Evolutionary conservation across 441 rosid genomes (phyloP).

Genomic region (Gossypium gossypioides): DNA sequence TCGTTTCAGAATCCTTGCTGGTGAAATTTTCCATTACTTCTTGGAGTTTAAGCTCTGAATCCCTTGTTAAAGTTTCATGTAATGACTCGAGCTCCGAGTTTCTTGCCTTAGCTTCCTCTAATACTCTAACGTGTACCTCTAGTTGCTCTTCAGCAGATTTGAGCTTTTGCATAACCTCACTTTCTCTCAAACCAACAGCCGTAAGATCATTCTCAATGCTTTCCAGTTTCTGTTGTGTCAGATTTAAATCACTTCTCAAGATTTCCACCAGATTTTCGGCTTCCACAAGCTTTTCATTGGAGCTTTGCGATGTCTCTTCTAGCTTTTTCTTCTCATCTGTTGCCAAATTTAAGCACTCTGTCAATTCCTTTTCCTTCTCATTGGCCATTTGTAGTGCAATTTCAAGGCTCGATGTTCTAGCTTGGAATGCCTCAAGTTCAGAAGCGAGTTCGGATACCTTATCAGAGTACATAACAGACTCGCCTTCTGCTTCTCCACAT

Average conservation of each 20-base stretch:
- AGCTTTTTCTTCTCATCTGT: constrained; percentile 60
- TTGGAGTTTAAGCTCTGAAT: constrained; percentile 49
- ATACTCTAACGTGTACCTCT: constrained; percentile 37
- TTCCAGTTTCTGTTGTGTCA: constrained; percentile 55
- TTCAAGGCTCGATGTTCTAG: constrained; percentile 64
- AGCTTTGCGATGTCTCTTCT: constrained; percentile 45
- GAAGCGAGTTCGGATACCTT: constrained; percentile 56
- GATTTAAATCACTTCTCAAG: constrained; percentile 54
- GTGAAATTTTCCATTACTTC: constrained; percentile 37
- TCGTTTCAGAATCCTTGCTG: constrained; percentile 49
- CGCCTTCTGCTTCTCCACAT: constrained; percentile 52
- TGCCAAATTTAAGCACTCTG: constrained; percentile 43
- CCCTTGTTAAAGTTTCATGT: constrained; percentile 45
- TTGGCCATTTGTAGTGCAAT: constrained; percentile 46
- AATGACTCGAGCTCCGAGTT: constrained; percentile 51
- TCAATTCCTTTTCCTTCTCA: constrained; percentile 56
- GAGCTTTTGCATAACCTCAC: constrained; percentile 59
- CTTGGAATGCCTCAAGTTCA: constrained; percentile 64
- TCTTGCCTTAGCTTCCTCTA: constrained; percentile 48
- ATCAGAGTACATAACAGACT: constrained; percentile 36
- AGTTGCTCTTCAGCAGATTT: constrained; percentile 64
- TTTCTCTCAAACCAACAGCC: constrained; percentile 55
- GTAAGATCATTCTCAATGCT: constrained; percentile 53
- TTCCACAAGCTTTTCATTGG: constrained; percentile 47
- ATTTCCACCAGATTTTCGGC: constrained; percentile 59